phyloP scores from a whole-genome alignment of 352 stramenopile species.

The Pythium scleroteichum region DNA sequence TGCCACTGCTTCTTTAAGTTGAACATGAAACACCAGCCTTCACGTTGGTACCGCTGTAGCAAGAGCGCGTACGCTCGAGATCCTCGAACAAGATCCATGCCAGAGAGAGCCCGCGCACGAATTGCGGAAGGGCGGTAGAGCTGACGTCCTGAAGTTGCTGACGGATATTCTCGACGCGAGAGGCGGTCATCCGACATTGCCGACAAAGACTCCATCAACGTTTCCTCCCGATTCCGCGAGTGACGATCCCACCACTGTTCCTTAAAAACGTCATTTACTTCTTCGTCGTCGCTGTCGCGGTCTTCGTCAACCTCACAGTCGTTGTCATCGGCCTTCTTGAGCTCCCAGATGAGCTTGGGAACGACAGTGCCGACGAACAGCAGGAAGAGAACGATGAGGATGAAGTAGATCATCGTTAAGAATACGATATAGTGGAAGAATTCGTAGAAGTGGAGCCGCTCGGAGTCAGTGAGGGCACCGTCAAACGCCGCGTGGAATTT shows the following conservation, averaged over 20 bases:
- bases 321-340: slow-evolving; percentile 29
- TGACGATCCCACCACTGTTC: slow-evolving; percentile 10
- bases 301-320: slow-evolving; percentile 19
- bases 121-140: slow-evolving; percentile 29
- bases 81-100: slow-evolving; percentile 76
- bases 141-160: slow-evolving; percentile 12
- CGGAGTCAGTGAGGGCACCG: slow-evolving; percentile 43
- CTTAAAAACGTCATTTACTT: slow-evolving; percentile 31
- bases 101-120: slow-evolving; percentile 47
- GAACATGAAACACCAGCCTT: slow-evolving; percentile 81
- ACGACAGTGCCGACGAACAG: slow-evolving; percentile 85
- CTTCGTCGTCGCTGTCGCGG: slow-evolving; percentile 8
- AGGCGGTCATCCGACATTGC: slow-evolving; percentile 21
- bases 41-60: slow-evolving; percentile 72
- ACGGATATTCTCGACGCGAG: slow-evolving; percentile 21
- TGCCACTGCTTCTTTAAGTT: slow-evolving; percentile 84
- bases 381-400: slow-evolving; percentile 81
- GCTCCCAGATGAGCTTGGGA: slow-evolving; percentile 76
- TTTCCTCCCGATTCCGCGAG: slow-evolving; percentile 17
- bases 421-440: slow-evolving; percentile 92
- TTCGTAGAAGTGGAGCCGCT: slow-evolving; percentile 87
- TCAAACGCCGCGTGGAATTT: slow-evolving; percentile 43
- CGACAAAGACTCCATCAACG: slow-evolving; percentile 9
- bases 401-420: slow-evolving; percentile 89
- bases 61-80: slow-evolving; percentile 74